A percentile compares a stretch with the other conserved stretches of the same genome.
Evolutionary conservation across 371 early-diverging fungal genomes (phyloP).

Genomic region (Capillidium rhysosporum): DNA sequence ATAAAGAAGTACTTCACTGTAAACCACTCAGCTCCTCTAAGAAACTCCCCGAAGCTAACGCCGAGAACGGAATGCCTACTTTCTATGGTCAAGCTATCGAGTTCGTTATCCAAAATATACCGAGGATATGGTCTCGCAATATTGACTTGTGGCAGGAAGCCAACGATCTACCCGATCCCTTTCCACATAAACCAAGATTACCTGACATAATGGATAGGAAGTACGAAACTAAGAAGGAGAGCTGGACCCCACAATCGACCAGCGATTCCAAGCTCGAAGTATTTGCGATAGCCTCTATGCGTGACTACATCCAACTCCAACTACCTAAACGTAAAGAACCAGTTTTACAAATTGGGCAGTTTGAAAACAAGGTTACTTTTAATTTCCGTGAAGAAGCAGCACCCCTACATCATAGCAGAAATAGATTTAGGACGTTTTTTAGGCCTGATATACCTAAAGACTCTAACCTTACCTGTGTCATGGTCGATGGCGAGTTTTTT

Average conservation of each 20-base stretch:
- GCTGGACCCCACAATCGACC: neutral
- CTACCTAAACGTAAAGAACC: neutral
- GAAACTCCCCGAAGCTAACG: neutral
- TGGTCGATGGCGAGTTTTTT: conserved; percentile 4
- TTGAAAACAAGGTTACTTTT: neutral
- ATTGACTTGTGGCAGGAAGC: conserved; percentile 1
- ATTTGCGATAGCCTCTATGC: neutral
- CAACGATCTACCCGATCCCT: neutral
- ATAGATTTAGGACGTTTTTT: neutral
- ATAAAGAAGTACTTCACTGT: neutral
- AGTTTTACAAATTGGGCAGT: neutral
- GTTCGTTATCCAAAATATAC: conserved; percentile 1
- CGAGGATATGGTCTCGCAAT: neutral
- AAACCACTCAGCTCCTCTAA: neutral
- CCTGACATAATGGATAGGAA: neutral
- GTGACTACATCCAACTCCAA: neutral
- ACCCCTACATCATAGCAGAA: neutral
- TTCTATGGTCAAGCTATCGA: neutral
- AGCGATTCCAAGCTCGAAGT: conserved; percentile 1
- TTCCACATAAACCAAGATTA: neutral
- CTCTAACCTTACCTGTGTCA: neutral
- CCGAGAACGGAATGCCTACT: neutral
- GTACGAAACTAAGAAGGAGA: neutral
- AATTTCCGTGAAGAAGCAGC: neutral
- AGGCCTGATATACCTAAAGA: neutral